phyloP scores from a whole-genome alignment of 108 stramenopile species.

The Cyclostephanos invisitatus region DNA sequence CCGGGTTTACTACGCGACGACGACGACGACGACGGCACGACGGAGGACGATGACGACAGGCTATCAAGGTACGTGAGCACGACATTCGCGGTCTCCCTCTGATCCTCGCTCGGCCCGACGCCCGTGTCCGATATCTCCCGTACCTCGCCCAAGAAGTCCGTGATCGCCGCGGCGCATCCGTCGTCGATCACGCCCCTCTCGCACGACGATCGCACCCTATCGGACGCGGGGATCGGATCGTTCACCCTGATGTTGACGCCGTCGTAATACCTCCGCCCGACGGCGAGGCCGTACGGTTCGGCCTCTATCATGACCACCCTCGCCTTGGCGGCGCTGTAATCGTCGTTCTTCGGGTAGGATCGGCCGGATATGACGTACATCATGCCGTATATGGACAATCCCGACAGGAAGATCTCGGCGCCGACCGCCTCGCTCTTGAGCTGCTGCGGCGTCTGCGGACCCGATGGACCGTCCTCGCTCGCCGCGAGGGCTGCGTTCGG shows the following conservation, averaged over 20 bases:
- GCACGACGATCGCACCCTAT: conserved; percentile 20
- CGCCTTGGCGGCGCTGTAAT: neutral
- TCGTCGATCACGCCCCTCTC: conserved; percentile 19
- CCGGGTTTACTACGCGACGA: neutral
- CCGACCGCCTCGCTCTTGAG: neutral
- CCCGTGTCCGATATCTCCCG: conserved; percentile 1
- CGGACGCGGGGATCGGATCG: conserved; percentile 13
- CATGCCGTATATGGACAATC: neutral
- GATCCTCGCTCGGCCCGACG: neutral
- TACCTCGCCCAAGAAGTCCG: conserved; percentile 28
- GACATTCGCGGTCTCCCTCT: conserved; percentile 25
- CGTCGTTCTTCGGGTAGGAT: neutral
- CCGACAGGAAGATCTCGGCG: neutral
- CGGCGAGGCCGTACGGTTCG: conserved; percentile 37
- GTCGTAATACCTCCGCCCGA: conserved; percentile 33
- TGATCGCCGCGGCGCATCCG: conserved; percentile 37
- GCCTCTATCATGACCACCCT: conserved; percentile 29
- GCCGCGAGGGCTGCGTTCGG: neutral
- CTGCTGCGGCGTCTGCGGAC: neutral
- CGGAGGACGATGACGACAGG: conserved; percentile 17
- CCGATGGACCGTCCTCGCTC: neutral
- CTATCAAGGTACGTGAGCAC: conserved; percentile 36
- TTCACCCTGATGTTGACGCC: conserved; percentile 27
- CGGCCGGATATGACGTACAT: neutral
- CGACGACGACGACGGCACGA: neutral